Conservation (phyloP, 73 alveolate genomes). For the Paramecium pentaurelia region DNA sequence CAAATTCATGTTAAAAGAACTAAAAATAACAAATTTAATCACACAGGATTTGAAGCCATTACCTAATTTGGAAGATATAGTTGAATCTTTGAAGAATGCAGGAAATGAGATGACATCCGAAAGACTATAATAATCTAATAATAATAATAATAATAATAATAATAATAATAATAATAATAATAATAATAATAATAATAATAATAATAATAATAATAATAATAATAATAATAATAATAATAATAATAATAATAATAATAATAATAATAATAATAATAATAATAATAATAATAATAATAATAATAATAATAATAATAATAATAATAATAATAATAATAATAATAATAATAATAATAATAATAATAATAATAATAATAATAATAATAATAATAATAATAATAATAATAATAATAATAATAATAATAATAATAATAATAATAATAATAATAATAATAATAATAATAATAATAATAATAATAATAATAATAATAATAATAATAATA, state of each 20-base stretch:
- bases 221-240: too few relatives aligned
- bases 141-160: not conserved
- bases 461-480: too few relatives aligned
- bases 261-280: not conserved
- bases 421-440: not conserved
- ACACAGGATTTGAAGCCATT: slow-evolving; percentile 9
- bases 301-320: not conserved
- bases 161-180: not conserved
- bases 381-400: not conserved
- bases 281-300: not conserved
- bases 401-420: not conserved
- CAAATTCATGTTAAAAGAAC: not conserved
- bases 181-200: too few relatives aligned
- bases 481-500: too few relatives aligned
- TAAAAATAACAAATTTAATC: not conserved
- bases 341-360: too few relatives aligned
- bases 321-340: too few relatives aligned
- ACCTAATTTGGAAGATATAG: slow-evolving; percentile 39
- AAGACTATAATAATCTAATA: not conserved
- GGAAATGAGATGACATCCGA: slow-evolving; percentile 1
- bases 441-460: too few relatives aligned
- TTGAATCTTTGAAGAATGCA: not conserved
- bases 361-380: too few relatives aligned
- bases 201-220: too few relatives aligned
- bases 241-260: not conserved